Base-by-base conservation (phyloP, 2,329 filamentous ascomycete species). In the Pseudogymnoascus sp. region DNA sequence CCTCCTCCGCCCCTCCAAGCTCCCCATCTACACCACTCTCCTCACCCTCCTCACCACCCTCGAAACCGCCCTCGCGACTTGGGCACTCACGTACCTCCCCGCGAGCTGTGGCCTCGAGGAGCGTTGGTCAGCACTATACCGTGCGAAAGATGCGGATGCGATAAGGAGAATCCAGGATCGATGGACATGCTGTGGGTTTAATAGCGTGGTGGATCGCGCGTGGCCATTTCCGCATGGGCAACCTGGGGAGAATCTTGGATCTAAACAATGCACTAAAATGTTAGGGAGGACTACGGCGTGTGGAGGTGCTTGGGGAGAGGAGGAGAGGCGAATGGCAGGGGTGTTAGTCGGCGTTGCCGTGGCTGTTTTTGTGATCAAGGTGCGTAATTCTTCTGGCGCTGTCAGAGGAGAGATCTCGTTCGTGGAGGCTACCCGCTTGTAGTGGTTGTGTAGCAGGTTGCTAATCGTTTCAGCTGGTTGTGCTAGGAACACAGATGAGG, bases 161-260 rank as follows among this genome's bases (percentile, higher is more conserved):
- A 81, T 91, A 63, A 76, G 79, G 44, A 73, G 75, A 1, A 87
- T 91, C 60, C 88, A 91, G 69, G 85, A 91, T 70, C 72, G 79
- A 0, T 80, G 89, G 33, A 71, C 81, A 7, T 91, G 88, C 75
- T 91, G 88, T 67, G 88, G 88, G 0, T 77, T 89, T 35, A 79
- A 79, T 63, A 80, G 77, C 4, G 71, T 83, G 29, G 73, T 71
- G 31, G 87, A 91, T 69, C 83, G 82, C 67, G 81, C 83, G 0
- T 90, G 81, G 77, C 88, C 88, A 0, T 89, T 88, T 64, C 77
- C 77, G 0, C 66, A 62, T 1, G 61, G 60, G 9, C 38, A 65
- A 62, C 63, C 75, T 62, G 66, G 73, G 61, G 67, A n/a, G n/a
- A n/a, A 69, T 60, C 60, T 73, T 50, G 65, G 69, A 44, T 44